Percentiles rank a stretch among this genome's conserved stretches.
Evolutionary conservation across 192 early-diverging fungal species (phyloP).

Genomic region (Thoreauomyces humboldtii): DNA sequence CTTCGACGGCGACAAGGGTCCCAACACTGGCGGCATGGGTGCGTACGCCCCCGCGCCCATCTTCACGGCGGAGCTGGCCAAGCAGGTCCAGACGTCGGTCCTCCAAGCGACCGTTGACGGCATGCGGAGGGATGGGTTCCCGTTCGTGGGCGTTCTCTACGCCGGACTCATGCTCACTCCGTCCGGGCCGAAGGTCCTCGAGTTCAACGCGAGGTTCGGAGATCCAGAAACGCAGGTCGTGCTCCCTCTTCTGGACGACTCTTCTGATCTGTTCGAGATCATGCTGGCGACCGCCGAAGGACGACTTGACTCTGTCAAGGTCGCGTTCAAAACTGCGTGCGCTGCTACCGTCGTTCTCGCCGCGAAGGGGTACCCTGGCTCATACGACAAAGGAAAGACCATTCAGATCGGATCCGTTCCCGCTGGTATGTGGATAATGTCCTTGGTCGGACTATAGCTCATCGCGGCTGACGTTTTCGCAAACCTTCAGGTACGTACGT

Average conservation of each 20-base stretch:
- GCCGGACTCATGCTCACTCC: conserved; percentile 94
- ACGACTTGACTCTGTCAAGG: conserved; percentile 81
- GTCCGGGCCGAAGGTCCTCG: conserved; percentile 90
- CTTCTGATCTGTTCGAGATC: conserved; percentile 83
- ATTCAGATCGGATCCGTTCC: conserved; percentile 61
- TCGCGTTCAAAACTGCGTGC: conserved; percentile 68
- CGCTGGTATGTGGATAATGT: conserved; percentile 32
- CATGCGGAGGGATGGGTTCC: conserved; percentile 92
- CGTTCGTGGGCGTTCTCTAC: conserved; percentile 96
- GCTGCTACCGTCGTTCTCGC: conserved; percentile 93
- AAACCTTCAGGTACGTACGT: conserved; percentile 61
- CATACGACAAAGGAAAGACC: conserved; percentile 75
- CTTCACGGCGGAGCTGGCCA: conserved; percentile 72
- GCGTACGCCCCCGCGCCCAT: conserved; percentile 96
- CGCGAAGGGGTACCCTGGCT: conserved; percentile 89
- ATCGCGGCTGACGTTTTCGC: background rate
- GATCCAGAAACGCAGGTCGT: conserved; percentile 98
- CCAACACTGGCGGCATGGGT: conserved; percentile 99
- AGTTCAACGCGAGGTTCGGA: conserved; percentile 98
- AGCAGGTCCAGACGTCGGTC: conserved; percentile 70
- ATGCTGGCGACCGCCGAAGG: conserved; percentile 85
- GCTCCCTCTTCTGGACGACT: conserved; percentile 82
- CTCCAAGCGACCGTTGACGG: conserved; percentile 92
- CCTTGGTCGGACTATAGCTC: too few species aligned
- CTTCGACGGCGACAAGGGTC: conserved; percentile 88